Conservation (phyloP, 2,329 filamentous ascomycete genomes). For the Colletotrichum sojae region DNA sequence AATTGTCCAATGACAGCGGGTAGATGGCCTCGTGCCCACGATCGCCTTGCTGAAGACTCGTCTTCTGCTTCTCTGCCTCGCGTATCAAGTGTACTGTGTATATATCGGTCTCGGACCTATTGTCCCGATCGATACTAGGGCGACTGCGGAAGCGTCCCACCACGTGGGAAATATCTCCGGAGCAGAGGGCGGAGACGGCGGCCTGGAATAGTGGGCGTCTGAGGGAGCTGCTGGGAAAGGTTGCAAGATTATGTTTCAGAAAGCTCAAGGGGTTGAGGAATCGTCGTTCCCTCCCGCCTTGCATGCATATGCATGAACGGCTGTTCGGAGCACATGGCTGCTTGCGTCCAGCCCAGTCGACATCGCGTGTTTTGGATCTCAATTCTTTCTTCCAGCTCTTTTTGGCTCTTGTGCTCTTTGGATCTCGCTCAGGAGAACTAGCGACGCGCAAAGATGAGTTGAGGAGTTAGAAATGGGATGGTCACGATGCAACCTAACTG, state of each 20-base stretch:
- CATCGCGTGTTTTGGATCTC: constrained; percentile 7
- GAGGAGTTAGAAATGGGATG: no score
- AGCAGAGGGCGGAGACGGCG: not conserved
- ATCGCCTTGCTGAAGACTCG: not conserved
- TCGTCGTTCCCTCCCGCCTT: not conserved
- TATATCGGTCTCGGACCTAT: no score
- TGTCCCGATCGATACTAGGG: constrained; percentile 27
- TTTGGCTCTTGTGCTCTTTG: no score
- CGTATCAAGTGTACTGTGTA: no score
- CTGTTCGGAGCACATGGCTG: constrained; percentile 8
- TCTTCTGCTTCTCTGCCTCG: not conserved
- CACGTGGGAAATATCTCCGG: constrained; percentile 32
- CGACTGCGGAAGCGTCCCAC: constrained; percentile 9
- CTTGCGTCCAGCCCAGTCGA: not conserved
- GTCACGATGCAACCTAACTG: no score
- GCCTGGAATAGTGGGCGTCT: not conserved
- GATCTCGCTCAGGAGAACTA: no score
- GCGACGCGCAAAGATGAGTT: no score
- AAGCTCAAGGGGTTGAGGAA: constrained; percentile 6
- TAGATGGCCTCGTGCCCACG: not conserved
- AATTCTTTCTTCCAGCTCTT: not conserved
- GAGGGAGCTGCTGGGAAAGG: not conserved
- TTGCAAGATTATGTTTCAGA: constrained; percentile 21
- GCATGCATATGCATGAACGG: constrained; percentile 14
- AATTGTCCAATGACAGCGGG: not conserved